A percentile compares a stretch with the other conserved stretches of the same genome.
phyloP scores from a whole-genome alignment of 1,139 yeast species.

The Cylindricascospora bacillispora region DNA sequence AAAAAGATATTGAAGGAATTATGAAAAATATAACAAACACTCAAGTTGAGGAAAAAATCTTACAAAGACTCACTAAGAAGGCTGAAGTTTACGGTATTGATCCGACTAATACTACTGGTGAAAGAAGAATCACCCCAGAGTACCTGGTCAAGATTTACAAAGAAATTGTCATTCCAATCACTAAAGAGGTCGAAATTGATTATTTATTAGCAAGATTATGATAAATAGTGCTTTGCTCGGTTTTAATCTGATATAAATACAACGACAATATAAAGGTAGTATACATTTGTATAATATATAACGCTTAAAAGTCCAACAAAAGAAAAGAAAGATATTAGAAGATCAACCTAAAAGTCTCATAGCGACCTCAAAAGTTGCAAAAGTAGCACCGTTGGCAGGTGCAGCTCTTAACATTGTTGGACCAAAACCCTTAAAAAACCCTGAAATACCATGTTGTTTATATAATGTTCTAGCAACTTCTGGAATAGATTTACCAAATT shows the following conservation, averaged over 20 bases:
- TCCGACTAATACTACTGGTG: slow-evolving; percentile 60
- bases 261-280: neutral
- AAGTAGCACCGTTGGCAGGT: slow-evolving; percentile 94
- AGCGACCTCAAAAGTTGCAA: slow-evolving; percentile 79
- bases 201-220: slow-evolving; percentile 64
- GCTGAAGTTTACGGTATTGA: slow-evolving; percentile 83
- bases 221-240: too few relatives aligned
- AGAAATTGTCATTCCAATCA: slow-evolving; percentile 81
- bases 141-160: slow-evolving; percentile 71
- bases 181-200: slow-evolving; percentile 90
- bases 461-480: slow-evolving; percentile 43
- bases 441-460: slow-evolving; percentile 16
- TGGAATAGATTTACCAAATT: slow-evolving; percentile 22
- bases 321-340: neutral
- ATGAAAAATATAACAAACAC: slow-evolving; percentile 73
- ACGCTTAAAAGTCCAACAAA: too few relatives aligned
- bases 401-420: slow-evolving; percentile 26
- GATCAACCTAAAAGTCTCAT: slow-evolving; percentile 42
- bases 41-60: slow-evolving; percentile 74
- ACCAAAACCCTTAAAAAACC: slow-evolving; percentile 25
- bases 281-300: too few relatives aligned
- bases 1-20: slow-evolving; percentile 58
- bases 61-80: slow-evolving; percentile 64
- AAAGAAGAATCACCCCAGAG: slow-evolving; percentile 71
- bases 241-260: neutral